Percentiles rank a stretch among this genome's conserved stretches.
phyloP scores from a whole-genome alignment of 2,329 filamentous ascomycete genomes.

The Diaporthe caulivora region DNA sequence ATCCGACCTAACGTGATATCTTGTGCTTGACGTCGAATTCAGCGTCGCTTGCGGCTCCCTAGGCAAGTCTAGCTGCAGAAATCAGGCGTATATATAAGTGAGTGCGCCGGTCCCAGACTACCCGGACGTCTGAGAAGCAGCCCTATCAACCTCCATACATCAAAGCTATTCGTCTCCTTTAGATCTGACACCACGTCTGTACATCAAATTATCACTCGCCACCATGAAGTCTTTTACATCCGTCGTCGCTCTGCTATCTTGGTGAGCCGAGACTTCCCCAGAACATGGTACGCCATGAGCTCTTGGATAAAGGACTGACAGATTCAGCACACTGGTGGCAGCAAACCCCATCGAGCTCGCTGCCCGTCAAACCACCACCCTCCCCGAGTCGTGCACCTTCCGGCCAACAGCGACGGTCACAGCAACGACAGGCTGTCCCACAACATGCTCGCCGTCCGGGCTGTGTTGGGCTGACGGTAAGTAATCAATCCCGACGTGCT shows the following conservation, averaged over 20 bases:
- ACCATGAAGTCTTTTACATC: conserved; percentile 21
- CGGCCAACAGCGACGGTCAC: conserved; percentile 18
- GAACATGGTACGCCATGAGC: too few species aligned
- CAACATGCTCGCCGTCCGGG: not conserved
- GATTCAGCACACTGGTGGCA: conserved; percentile 6
- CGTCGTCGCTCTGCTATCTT: not conserved
- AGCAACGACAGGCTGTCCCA: conserved; percentile 25
- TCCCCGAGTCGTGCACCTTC: conserved; percentile 23
- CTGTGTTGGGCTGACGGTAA: not conserved
- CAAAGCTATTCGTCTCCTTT: not conserved
- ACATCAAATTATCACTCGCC: not conserved
- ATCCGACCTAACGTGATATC: not conserved
- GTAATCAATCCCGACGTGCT: not conserved
- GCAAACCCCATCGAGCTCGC: not conserved
- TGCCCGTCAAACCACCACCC: not conserved
- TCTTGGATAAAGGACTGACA: not conserved
- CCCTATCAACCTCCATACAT: not conserved
- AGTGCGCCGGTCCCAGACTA: not conserved
- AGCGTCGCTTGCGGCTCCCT: not conserved
- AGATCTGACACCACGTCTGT: not conserved
- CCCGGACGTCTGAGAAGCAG: not conserved
- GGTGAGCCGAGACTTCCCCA: not conserved
- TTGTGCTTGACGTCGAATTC: not conserved
- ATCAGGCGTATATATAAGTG: not conserved
- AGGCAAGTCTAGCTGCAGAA: too few species aligned